Base-by-base conservation (phyloP, 257 asterid species). In the Plantago elongata region DNA sequence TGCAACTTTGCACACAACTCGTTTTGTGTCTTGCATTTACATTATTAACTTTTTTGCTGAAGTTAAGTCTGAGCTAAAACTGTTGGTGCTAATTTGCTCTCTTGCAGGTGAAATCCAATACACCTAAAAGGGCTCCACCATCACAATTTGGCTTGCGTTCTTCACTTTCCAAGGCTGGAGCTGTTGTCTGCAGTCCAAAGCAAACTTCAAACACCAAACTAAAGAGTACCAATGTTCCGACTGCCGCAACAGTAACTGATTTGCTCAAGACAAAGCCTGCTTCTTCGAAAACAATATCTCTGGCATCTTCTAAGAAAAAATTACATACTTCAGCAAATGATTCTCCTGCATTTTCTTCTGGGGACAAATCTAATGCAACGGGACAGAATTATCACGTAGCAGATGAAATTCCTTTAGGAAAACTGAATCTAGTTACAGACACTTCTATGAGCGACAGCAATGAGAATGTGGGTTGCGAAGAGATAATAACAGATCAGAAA, bases 71-170 rank as follows among this genome's bases (percentile, higher is more conserved):
- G 40, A 34, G 40, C 40, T 34, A 34, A 34, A 34, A 34, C 0
- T 4, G 40, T 34, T 34, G 40, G 4, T 34, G 8, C 40, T 34
- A 34, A 56, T 68, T 62, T 9, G 60, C 43, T 66, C 46, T 10
- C 11, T 74, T 75, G 72, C 87, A 85, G 95, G 81, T 46, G 56
- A 88, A 84, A 74, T 74, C 96, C 54, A 84, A 84, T 46, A 78
- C 98, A 44, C 91, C 98, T 34, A 84, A 56, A 50, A 89, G 87
- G 61, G 68, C 77, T 50, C 46, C 62, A 63, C 81, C 45, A 48
- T 65, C 80, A 67, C 81, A 62, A 67, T 57, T 80, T 48, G 70
- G 75, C 38, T 55, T 73, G 60, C 81, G 67, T 2, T 48, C 76
- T 8, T 67, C 37, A 60, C 30, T 78, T 45, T 68, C 85, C 68